phyloP scores from a whole-genome alignment of 768 basidiomycete genomes.

The Sistotremastrum niveocremeum region DNA sequence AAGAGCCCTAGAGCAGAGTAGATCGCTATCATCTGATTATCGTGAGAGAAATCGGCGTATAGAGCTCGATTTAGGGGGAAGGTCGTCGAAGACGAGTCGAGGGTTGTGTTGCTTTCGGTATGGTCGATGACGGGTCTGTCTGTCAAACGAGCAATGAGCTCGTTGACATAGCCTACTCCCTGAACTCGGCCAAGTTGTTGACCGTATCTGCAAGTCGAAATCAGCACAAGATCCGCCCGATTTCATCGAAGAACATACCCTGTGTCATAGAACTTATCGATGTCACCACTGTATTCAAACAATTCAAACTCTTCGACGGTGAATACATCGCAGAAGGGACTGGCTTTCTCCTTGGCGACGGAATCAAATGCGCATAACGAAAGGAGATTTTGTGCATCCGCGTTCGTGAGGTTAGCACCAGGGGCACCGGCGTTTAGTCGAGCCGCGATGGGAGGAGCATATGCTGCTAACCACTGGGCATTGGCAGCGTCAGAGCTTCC shows the following conservation, averaged over 20 bases:
- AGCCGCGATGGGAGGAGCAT: conserved; percentile 38
- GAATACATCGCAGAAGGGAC: conserved; percentile 69
- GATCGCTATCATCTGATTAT: conserved; percentile 74
- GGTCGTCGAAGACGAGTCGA: conserved; percentile 45
- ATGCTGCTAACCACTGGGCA: conserved; percentile 41
- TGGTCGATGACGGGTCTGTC: conserved; percentile 44
- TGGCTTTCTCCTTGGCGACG: conserved; percentile 33
- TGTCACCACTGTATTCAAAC: conserved; percentile 58
- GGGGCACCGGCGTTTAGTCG: conserved; percentile 50
- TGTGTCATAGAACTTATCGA: conserved; percentile 68
- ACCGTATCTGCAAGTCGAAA: conserved; percentile 36
- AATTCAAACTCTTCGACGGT: conserved; percentile 42
- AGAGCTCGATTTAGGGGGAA: conserved; percentile 58
- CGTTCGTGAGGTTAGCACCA: conserved; percentile 41
- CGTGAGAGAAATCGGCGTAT: conserved; percentile 77
- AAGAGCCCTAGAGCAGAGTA: conserved; percentile 45
- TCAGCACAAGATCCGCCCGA: neutral
- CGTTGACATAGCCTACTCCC: conserved; percentile 80
- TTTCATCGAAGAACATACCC: conserved; percentile 31
- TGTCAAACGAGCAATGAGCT: conserved; percentile 74
- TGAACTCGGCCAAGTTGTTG: conserved; percentile 58
- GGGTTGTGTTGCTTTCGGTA: conserved; percentile 66
- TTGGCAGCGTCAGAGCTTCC: conserved; percentile 31
- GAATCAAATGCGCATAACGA: conserved; percentile 73
- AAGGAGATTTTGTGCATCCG: conserved; percentile 48